phyloP scores from a whole-genome alignment of 1,284 basidiomycete genomes.

The Cutaneotrichosporon curvatum region DNA sequence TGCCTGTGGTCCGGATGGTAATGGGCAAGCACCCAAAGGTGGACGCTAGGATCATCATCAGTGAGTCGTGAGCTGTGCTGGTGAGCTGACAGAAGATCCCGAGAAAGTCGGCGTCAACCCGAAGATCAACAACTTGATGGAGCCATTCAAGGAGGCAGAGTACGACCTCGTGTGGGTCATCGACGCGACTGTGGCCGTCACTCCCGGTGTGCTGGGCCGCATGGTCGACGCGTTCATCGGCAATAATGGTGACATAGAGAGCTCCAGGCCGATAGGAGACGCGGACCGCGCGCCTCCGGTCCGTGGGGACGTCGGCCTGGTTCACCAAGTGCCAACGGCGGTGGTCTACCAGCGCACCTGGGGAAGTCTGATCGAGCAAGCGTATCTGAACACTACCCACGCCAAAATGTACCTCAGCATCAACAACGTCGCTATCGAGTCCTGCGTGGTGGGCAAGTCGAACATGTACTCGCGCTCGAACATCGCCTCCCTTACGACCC shows the following conservation, averaged over 20 bases:
- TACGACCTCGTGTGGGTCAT: slow-evolving; percentile 95
- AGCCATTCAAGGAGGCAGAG: slow-evolving; percentile 68
- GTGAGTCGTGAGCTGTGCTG: slow-evolving; percentile 49
- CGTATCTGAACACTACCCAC: slow-evolving; percentile 93
- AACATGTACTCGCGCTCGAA: slow-evolving; percentile 89
- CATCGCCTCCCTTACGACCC: slow-evolving; percentile 37
- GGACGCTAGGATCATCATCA: slow-evolving; percentile 63
- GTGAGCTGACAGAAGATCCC: slow-evolving; percentile 35
- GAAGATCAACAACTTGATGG: slow-evolving; percentile 93
- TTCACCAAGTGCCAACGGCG: slow-evolving; percentile 94
- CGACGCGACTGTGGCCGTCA: slow-evolving; percentile 82
- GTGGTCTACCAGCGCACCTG: slow-evolving; percentile 59
- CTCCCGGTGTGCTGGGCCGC: slow-evolving; percentile 72
- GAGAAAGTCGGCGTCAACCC: slow-evolving; percentile 77
- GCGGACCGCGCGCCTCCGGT: slow-evolving; percentile 26
- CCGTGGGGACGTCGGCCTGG: slow-evolving; percentile 61
- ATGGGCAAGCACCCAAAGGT: slow-evolving; percentile 64
- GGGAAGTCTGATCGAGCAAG: slow-evolving; percentile 83
- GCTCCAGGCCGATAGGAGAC: slow-evolving; percentile 23
- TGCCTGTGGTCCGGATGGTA: slow-evolving; percentile 67
- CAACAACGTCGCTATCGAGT: slow-evolving; percentile 67
- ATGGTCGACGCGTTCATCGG: slow-evolving; percentile 62
- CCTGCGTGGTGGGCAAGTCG: slow-evolving; percentile 96
- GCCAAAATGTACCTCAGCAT: slow-evolving; percentile 99
- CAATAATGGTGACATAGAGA: slow-evolving; percentile 26